Evolutionary conservation across 2,329 filamentous ascomycete genomes (phyloP).

Genomic region (Cladosporium sp.): DNA sequence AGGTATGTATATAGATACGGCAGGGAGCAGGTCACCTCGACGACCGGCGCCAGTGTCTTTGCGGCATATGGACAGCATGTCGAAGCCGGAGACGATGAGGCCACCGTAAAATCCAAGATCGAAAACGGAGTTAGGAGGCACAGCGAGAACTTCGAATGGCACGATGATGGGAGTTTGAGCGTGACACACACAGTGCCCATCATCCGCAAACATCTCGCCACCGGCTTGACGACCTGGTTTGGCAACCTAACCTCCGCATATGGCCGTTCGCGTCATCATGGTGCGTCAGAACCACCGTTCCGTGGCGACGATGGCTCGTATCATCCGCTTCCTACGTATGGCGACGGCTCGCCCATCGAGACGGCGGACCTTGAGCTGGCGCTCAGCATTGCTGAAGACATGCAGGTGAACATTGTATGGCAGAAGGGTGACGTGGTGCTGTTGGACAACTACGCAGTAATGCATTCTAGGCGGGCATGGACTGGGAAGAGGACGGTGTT

Average conservation of each 20-base stretch:
- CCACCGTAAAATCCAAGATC: neutral
- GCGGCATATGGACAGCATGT: constrained; percentile 4
- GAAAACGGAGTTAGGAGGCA: neutral
- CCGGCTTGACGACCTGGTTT: constrained; percentile 7
- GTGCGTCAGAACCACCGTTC: neutral
- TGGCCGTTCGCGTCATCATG: neutral
- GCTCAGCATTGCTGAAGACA: neutral
- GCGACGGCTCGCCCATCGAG: constrained; percentile 4
- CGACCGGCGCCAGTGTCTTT: constrained; percentile 3
- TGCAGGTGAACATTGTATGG: constrained; percentile 2
- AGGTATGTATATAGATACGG: neutral
- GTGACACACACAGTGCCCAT: neutral
- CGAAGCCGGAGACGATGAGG: neutral
- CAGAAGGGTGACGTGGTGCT: constrained; percentile 4
- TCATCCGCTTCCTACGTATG: constrained; percentile 3
- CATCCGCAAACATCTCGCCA: constrained; percentile 6
- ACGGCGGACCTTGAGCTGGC: constrained; percentile 1
- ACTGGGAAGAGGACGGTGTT: constrained; percentile 3
- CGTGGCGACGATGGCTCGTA: constrained; percentile 4
- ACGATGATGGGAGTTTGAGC: constrained; percentile 11
- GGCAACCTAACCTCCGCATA: constrained; percentile 5
- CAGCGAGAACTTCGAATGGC: neutral
- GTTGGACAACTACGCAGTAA: constrained; percentile 1
- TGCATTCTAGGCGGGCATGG: constrained; percentile 10
- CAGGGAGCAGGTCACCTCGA: neutral